These are phyloP conservation scores for Funneliformis geosporum DNA, from an alignment of 192 early-diverging fungal species.

Conservation along the genomic window DNA sequence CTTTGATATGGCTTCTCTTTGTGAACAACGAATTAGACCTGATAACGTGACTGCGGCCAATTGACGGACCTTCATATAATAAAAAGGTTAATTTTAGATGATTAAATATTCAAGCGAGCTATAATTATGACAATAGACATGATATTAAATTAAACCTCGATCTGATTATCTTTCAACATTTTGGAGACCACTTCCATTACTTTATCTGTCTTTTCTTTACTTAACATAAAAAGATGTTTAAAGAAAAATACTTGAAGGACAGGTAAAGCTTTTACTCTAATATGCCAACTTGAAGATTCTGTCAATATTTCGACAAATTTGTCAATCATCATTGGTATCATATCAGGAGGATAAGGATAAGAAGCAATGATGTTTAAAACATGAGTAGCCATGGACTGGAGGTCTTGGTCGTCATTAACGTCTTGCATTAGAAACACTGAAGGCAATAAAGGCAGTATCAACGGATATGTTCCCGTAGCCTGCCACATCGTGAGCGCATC, in stretches of 20 bases:
- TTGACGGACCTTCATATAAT: constrained; percentile 58
- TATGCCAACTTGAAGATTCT: constrained; percentile 75
- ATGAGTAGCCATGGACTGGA: constrained; percentile 58
- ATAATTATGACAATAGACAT: constrained; percentile 40
- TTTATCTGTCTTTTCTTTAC: constrained; percentile 50
- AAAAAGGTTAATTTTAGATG: background rate
- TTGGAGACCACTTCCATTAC: constrained; percentile 70
- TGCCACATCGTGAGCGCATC: constrained; percentile 55
- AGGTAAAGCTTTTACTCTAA: constrained; percentile 76
- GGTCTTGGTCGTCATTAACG: constrained; percentile 68
- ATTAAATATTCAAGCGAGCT: constrained; percentile 40
- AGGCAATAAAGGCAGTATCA: constrained; percentile 53
- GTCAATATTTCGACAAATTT: constrained; percentile 56
- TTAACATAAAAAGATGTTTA: constrained; percentile 74
- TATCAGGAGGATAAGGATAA: constrained; percentile 51
- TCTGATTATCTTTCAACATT: constrained; percentile 81
- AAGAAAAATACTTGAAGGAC: constrained; percentile 88
- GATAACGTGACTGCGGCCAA: constrained; percentile 74
- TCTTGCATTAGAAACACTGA: constrained; percentile 72
- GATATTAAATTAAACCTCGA: constrained; percentile 63
- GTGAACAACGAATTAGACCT: constrained; percentile 78
- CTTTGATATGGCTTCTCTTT: constrained; percentile 59
- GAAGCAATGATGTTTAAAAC: constrained; percentile 55
- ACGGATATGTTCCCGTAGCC: constrained; percentile 59
- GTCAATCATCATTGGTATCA: constrained; percentile 55